Conservation (phyloP, 352 stramenopile genomes). For the Pythium phragmiticola region DNA sequence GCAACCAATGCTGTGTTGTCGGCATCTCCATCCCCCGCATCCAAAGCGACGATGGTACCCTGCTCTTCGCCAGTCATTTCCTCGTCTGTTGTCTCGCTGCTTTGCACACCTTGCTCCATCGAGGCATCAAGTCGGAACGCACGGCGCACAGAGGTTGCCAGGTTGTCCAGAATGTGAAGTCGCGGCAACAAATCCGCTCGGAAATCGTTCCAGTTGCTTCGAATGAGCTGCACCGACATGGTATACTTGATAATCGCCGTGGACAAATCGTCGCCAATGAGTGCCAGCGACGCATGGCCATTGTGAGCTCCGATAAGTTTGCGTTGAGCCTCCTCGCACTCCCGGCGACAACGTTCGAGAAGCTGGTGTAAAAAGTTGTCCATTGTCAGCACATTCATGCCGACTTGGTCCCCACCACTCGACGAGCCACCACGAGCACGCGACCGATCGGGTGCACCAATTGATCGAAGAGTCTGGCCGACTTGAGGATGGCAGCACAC, state of each 20-base stretch:
- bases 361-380: constrained; percentile 75
- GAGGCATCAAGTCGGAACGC: constrained; percentile 21
- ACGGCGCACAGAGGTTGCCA: constrained; percentile 35
- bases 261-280: constrained; percentile 32
- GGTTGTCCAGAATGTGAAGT: constrained; percentile 68
- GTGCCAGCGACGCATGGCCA: constrained; percentile 52
- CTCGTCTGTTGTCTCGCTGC: background rate
- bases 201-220: constrained; percentile 56
- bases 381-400: constrained; percentile 65
- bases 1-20: background rate
- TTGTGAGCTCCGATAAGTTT: constrained; percentile 76
- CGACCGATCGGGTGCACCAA: constrained; percentile 12
- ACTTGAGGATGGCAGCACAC: constrained; percentile 93
- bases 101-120: background rate
- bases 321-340: constrained; percentile 83
- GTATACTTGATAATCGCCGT: constrained; percentile 59
- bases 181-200: constrained; percentile 67
- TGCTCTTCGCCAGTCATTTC: background rate
- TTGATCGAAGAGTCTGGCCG: constrained; percentile 34
- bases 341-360: constrained; percentile 54
- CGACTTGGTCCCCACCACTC: background rate
- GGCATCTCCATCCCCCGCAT: background rate
- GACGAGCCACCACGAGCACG: background rate
- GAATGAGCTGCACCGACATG: constrained; percentile 40
- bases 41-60: background rate